Percentiles rank a stretch among this genome's conserved stretches.
Evolutionary conservation across 2,329 filamentous ascomycete genomes (phyloP).

Genomic region (Alternaria consortialis): DNA sequence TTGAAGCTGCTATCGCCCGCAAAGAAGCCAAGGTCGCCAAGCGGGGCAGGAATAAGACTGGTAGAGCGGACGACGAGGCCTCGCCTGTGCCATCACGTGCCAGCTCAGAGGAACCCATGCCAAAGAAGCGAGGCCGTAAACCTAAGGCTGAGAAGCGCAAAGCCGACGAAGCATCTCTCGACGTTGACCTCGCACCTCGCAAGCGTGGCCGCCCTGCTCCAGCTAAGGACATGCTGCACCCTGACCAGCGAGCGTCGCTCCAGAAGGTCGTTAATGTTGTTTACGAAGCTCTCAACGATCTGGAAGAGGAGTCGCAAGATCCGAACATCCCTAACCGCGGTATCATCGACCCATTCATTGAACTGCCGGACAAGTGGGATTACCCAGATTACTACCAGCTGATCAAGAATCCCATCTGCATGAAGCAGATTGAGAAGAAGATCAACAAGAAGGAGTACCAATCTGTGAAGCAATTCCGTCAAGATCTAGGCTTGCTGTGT

Average conservation of each 20-base stretch:
- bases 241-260: conserved; percentile 76
- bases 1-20: conserved; percentile 89
- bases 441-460: conserved; percentile 97
- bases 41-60: conserved; percentile 78
- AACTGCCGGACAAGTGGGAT: conserved; percentile 84
- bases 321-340: conserved; percentile 72
- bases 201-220: conserved; percentile 71
- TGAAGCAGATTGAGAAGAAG: conserved; percentile 93
- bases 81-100: conserved; percentile 83
- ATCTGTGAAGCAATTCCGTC: conserved; percentile 78
- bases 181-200: conserved; percentile 72
- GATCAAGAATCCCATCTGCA: conserved; percentile 91
- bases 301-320: conserved; percentile 78
- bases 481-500: conserved; percentile 85
- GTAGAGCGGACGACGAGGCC: conserved; percentile 64
- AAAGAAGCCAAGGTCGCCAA: conserved; percentile 87
- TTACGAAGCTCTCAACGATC: conserved; percentile 80
- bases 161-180: conserved; percentile 70
- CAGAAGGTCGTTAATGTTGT: conserved; percentile 81
- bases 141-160: conserved; percentile 85
- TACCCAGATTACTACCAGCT: conserved; percentile 96
- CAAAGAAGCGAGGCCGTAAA: conserved; percentile 85
- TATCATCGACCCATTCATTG: conserved; percentile 93
- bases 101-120: conserved; percentile 80
- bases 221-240: conserved; percentile 73